Conservation (phyloP, 805 yeast species). For the Cyberlindnera mississippiensis region DNA sequence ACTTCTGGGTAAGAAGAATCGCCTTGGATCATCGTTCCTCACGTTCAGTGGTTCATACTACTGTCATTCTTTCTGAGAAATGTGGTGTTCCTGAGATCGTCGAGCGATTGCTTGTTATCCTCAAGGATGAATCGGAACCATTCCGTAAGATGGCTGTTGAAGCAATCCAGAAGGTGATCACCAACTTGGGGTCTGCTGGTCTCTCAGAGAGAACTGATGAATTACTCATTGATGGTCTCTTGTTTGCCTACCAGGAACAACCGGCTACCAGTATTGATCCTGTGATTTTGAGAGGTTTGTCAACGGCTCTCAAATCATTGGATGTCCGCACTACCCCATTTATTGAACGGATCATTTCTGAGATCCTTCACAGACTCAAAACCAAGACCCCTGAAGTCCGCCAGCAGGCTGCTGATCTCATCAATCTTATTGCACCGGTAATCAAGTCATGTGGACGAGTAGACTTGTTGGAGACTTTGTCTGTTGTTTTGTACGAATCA, state of each 20-base stretch:
- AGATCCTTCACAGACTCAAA: slow-evolving; percentile 67
- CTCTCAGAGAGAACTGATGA: slow-evolving; percentile 58
- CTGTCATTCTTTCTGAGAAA: slow-evolving; percentile 60
- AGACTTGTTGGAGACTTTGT: slow-evolving; percentile 59
- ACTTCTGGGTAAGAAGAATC: slow-evolving; percentile 79
- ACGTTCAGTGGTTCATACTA: slow-evolving; percentile 65
- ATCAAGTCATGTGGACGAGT: slow-evolving; percentile 62
- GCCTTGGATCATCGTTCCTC: slow-evolving; percentile 63
- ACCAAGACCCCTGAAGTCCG: slow-evolving; percentile 70
- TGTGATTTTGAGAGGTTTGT: slow-evolving; percentile 58
- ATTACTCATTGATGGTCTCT: slow-evolving; percentile 71
- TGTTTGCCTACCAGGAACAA: slow-evolving; percentile 81
- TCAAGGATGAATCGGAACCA: slow-evolving; percentile 82
- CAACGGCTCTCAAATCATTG: slow-evolving; percentile 56
- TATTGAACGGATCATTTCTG: slow-evolving; percentile 65
- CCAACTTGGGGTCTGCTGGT: slow-evolving; percentile 50
- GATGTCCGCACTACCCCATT: slow-evolving; percentile 67
- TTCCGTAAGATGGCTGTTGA: slow-evolving; percentile 76
- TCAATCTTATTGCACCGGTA: slow-evolving; percentile 61
- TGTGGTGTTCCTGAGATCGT: slow-evolving; percentile 62
- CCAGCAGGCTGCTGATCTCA: slow-evolving; percentile 79
- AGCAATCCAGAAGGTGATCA: slow-evolving; percentile 55
- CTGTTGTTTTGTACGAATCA: slow-evolving; percentile 79
- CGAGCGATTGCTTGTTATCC: slow-evolving; percentile 48
- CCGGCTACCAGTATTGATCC: slow-evolving; percentile 41